A percentile compares a stretch with the other conserved stretches of the same genome.
Conservation (phyloP, 2,329 filamentous ascomycete species). For the Hypoxylon sp. region DNA sequence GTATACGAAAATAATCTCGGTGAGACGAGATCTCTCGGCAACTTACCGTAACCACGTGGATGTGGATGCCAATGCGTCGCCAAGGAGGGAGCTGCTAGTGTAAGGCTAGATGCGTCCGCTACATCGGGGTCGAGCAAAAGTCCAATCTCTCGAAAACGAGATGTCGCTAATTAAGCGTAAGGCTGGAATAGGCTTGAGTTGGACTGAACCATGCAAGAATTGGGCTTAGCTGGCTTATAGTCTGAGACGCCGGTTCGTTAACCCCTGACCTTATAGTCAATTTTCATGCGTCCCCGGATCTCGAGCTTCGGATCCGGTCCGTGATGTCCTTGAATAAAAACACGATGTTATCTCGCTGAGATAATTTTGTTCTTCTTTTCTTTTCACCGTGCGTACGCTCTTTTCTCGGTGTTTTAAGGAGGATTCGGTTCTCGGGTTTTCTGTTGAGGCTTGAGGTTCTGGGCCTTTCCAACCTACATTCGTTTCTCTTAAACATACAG, state of each 20-base stretch:
- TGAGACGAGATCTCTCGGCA: neutral
- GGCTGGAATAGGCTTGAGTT: conserved; percentile 7
- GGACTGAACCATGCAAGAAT: conserved; percentile 12
- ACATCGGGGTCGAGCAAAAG: neutral
- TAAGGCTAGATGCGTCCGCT: neutral
- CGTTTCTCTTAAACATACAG: too few relatives aligned
- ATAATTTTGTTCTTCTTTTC: too few relatives aligned
- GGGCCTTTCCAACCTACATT: too few relatives aligned
- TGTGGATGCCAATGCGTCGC: neutral
- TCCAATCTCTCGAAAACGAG: conserved; percentile 4
- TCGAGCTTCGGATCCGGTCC: conserved; percentile 3
- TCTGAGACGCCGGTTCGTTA: conserved; percentile 29
- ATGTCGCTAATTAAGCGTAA: neutral
- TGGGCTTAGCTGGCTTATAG: conserved; percentile 24
- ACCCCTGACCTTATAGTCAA: conserved; percentile 19
- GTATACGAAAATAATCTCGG: neutral
- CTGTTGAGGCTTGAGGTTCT: too few relatives aligned
- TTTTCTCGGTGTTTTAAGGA: too few relatives aligned
- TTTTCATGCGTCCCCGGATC: conserved; percentile 9
- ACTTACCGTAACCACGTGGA: too few relatives aligned
- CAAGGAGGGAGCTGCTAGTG: neutral
- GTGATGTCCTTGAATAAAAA: conserved; percentile 10
- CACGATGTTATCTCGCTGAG: neutral
- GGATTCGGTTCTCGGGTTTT: too few relatives aligned
- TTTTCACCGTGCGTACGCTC: too few relatives aligned